Base-by-base conservation (phyloP, 208 protist genomes). In the Zelonia costaricensis region DNA sequence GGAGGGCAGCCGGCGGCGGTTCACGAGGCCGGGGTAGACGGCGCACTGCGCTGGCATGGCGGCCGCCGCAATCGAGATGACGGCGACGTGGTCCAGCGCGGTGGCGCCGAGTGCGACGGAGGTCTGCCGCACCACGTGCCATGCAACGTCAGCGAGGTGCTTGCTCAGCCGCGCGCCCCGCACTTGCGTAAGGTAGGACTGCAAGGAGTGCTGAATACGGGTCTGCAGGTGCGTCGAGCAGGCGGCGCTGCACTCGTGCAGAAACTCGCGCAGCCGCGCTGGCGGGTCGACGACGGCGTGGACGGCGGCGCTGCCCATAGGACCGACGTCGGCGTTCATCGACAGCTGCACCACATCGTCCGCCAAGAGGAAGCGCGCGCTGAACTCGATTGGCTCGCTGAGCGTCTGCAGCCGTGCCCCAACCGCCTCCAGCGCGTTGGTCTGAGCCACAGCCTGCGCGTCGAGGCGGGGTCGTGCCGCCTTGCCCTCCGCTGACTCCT, bases 11-110 rank as follows among this genome's bases (percentile, higher is more conserved):
- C 39, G 53, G 18, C 53, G 62, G 23, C 51, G 33, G 43, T 62
- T 59, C 12, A 73, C 31, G 0, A 73, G 52, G 0, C 66, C 66
- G 0, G 66, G 66, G 43, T 73, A 73, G 40, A 73, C 43, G 36
- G 57, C 23, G 28, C 58, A 65, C 58, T 73, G 66, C 27, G 38
- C 20, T 9, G 58, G 49, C 31, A 61, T 16, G 9, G 49, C 35
- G 9, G 52, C 27, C 30, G 4, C 49, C 16, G 42, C 43, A 2
- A 66, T 40, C 20, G 51, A 54, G 28, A 73, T 61, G 42, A 61
- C n/a, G 16, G 36, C 28, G 23, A 48, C 30, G 58, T 73, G 66
- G 38, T 73, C 58, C 15, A 54, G 15, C 4, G 66, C 23, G 7
- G 18, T 54, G 42, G 58, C 31, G 3, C 57, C 66, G 16, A 73